These are phyloP conservation scores for Uromyces viciae-fabae DNA, from an alignment of 1,284 basidiomycete species.

Conservation along the genomic window DNA sequence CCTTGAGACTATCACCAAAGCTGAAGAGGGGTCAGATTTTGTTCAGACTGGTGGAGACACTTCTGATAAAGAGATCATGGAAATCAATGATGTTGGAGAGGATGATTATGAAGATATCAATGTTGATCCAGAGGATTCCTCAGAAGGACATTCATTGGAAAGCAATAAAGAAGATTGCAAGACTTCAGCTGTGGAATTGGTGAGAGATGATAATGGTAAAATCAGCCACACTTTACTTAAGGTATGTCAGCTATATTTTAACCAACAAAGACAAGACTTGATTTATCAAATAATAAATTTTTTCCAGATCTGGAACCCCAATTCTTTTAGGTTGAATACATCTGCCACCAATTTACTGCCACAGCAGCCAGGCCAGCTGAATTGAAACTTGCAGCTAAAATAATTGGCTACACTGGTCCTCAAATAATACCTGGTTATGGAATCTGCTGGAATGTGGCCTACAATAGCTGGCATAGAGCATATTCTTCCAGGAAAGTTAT, in stretches of 20 bases:
- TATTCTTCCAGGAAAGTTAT: too few species aligned
- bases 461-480: not conserved
- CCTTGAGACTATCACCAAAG: not conserved
- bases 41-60: too few species aligned
- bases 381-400: not conserved
- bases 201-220: not conserved
- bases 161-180: not conserved
- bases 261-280: not conserved
- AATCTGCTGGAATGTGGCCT: not conserved
- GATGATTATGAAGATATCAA: too few species aligned
- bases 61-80: too few species aligned
- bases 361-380: not conserved
- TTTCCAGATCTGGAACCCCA: not conserved
- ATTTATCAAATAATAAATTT: not conserved
- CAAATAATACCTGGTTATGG: not conserved
- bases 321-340: slow-evolving; percentile 8
- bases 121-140: too few species aligned
- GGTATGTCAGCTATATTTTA: not conserved
- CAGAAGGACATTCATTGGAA: too few species aligned
- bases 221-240: not conserved
- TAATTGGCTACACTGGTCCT: not conserved
- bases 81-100: too few species aligned
- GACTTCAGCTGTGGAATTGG: not conserved
- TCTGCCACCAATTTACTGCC: not conserved
- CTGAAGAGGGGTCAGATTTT: too few species aligned